A percentile compares a stretch with the other conserved stretches of the same genome.
These are phyloP conservation scores for Coemansia biformis DNA, from an alignment of 192 early-diverging fungal species.

Conservation along the genomic window DNA sequence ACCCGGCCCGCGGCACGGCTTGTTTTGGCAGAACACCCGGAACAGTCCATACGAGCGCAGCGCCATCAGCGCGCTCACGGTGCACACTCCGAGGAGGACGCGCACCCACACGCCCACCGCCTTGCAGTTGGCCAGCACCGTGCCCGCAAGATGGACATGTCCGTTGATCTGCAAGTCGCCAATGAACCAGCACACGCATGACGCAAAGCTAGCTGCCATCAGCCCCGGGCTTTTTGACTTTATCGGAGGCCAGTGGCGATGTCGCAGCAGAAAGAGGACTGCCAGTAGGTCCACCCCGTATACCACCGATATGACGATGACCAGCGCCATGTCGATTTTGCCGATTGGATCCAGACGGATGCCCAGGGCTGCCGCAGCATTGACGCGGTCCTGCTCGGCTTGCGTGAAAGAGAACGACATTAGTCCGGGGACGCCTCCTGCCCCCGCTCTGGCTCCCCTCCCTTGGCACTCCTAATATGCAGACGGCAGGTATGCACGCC, in stretches of 20 bases:
- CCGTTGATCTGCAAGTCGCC: slow-evolving; percentile 50
- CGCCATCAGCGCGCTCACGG: slow-evolving; percentile 31
- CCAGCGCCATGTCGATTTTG: slow-evolving; percentile 23
- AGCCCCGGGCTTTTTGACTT: slow-evolving; percentile 39
- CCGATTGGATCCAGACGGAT: slow-evolving; percentile 32
- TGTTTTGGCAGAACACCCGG: slow-evolving; percentile 26
- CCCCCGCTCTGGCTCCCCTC: no score
- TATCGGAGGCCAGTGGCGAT: slow-evolving; percentile 40
- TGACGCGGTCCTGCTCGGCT: slow-evolving; percentile 27
- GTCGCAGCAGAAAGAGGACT: slow-evolving; percentile 29
- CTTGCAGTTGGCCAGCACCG: slow-evolving; percentile 22
- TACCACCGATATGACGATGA: slow-evolving; percentile 21
- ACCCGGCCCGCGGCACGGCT: slow-evolving; percentile 23
- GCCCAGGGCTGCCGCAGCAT: slow-evolving; percentile 18
- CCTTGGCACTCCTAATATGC: no score
- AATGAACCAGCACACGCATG: slow-evolving; percentile 41
- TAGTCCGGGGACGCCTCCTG: no score
- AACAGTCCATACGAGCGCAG: slow-evolving; percentile 39
- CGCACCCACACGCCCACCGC: slow-evolving; percentile 44
- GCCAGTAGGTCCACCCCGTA: slow-evolving; percentile 36
- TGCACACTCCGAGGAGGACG: slow-evolving; percentile 43
- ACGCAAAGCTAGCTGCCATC: slow-evolving; percentile 23
- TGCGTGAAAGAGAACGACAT: slow-evolving; percentile 35
- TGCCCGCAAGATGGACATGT: slow-evolving; percentile 23
- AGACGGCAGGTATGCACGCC: no score